Evolutionary conservation across 352 stramenopile genomes (phyloP).

Genomic region (Phytophthora hybrid): DNA sequence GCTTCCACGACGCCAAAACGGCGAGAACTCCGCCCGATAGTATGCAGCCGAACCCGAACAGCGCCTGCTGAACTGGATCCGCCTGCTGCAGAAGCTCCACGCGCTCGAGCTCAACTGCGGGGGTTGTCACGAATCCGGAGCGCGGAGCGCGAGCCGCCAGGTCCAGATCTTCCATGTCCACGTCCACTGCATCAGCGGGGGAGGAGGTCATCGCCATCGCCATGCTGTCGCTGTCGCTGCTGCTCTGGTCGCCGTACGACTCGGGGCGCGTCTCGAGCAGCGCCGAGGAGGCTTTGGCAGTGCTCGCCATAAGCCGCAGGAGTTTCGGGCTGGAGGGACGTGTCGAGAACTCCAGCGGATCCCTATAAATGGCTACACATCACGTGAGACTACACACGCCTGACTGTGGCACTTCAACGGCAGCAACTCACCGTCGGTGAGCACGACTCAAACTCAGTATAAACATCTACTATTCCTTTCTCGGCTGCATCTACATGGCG

Average conservation of each 20-base stretch:
- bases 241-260: slow-evolving; percentile 21
- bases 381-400: neutral
- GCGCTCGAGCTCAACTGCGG: slow-evolving; percentile 48
- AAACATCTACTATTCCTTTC: slow-evolving; percentile 15
- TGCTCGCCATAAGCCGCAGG: slow-evolving; percentile 22
- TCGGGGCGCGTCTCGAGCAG: slow-evolving; percentile 24
- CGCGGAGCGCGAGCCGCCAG: slow-evolving; percentile 31
- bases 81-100: slow-evolving; percentile 49
- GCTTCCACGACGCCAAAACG: slow-evolving; percentile 59
- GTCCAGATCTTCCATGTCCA: slow-evolving; percentile 40
- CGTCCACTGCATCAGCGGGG: slow-evolving; percentile 18
- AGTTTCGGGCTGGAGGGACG: slow-evolving; percentile 30
- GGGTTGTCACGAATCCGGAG: slow-evolving; percentile 44
- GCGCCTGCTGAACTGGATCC: slow-evolving; percentile 41
- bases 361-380: slow-evolving; percentile 36
- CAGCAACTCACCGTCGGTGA: neutral
- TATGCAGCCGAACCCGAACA: slow-evolving; percentile 53
- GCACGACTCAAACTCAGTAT: slow-evolving; percentile 48
- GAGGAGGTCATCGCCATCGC: slow-evolving; percentile 19
- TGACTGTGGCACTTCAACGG: neutral
- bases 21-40: slow-evolving; percentile 55
- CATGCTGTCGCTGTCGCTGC: slow-evolving; percentile 22
- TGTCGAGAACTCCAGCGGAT: slow-evolving; percentile 11
- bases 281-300: slow-evolving; percentile 26
- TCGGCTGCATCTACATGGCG: slow-evolving; percentile 27